Evolutionary conservation across 169 alveolate species (phyloP).

Genomic region (Plasmodium vinckei): DNA sequence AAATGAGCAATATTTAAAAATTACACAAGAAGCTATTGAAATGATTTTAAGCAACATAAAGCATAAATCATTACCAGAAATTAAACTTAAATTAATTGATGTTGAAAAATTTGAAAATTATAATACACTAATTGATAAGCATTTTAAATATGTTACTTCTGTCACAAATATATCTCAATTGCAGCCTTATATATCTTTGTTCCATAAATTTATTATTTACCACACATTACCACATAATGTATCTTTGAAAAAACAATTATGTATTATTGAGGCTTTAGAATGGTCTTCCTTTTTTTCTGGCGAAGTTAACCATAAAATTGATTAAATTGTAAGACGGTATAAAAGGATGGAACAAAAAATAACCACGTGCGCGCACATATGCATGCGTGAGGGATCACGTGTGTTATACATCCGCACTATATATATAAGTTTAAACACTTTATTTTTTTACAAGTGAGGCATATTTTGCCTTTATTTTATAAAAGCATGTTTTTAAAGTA

Average conservation of each 20-base stretch:
- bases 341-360: not conserved
- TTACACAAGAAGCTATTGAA: slow-evolving; percentile 70
- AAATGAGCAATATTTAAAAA: slow-evolving; percentile 67
- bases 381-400: not conserved
- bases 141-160: slow-evolving; percentile 65
- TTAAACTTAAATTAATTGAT: slow-evolving; percentile 54
- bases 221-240: slow-evolving; percentile 66
- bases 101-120: slow-evolving; percentile 61
- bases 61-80: slow-evolving; percentile 65
- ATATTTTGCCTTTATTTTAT: no score
- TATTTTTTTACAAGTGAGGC: no score
- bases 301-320: slow-evolving; percentile 59
- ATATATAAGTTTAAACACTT: not conserved
- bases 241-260: slow-evolving; percentile 63
- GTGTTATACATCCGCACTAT: not conserved
- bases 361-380: not conserved
- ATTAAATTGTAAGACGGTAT: slow-evolving; percentile 1
- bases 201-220: slow-evolving; percentile 60
- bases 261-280: slow-evolving; percentile 65
- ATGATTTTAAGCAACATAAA: slow-evolving; percentile 71
- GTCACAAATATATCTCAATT: slow-evolving; percentile 62
- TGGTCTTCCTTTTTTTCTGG: slow-evolving; percentile 73
- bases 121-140: slow-evolving; percentile 61
- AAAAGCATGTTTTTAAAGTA: no score
- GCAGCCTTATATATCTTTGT: slow-evolving; percentile 56